Evolutionary conservation across 306 rosid species (phyloP).

Genomic region (Acacia melanoxylon): DNA sequence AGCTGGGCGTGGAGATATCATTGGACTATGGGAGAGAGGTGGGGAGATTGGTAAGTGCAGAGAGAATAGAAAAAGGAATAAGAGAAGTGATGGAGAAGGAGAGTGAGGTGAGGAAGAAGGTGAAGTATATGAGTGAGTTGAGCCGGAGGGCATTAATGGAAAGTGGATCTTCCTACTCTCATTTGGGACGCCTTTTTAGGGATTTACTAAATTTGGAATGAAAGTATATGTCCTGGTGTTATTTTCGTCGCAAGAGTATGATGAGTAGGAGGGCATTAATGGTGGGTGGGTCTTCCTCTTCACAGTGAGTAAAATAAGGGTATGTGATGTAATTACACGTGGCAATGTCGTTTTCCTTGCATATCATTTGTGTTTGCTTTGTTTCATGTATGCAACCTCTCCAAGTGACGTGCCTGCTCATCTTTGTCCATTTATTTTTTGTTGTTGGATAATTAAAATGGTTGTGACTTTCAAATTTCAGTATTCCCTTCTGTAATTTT

Average conservation of each 20-base stretch:
- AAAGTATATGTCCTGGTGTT: background rate
- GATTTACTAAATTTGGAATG: background rate
- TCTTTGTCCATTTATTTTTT: too few species aligned
- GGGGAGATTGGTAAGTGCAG: background rate
- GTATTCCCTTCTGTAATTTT: too few species aligned
- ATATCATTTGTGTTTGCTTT: too few species aligned
- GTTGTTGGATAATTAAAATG: too few species aligned
- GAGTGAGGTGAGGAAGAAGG: background rate
- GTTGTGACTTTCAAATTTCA: too few species aligned
- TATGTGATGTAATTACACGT: too few species aligned
- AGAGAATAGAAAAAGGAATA: background rate
- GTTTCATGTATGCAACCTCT: too few species aligned
- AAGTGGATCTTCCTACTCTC: background rate
- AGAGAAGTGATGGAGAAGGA: conserved; percentile 25
- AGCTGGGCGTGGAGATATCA: background rate
- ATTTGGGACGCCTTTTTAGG: background rate
- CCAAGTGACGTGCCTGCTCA: too few species aligned
- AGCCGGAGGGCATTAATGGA: background rate
- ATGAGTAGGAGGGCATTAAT: background rate
- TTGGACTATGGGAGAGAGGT: background rate
- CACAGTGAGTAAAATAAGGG: too few species aligned
- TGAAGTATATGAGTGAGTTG: background rate
- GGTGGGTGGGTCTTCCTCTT: background rate
- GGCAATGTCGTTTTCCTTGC: too few species aligned
- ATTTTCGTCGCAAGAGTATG: too few species aligned